phyloP scores from a whole-genome alignment of 1,284 basidiomycete genomes.

The Inonotus obliquus region DNA sequence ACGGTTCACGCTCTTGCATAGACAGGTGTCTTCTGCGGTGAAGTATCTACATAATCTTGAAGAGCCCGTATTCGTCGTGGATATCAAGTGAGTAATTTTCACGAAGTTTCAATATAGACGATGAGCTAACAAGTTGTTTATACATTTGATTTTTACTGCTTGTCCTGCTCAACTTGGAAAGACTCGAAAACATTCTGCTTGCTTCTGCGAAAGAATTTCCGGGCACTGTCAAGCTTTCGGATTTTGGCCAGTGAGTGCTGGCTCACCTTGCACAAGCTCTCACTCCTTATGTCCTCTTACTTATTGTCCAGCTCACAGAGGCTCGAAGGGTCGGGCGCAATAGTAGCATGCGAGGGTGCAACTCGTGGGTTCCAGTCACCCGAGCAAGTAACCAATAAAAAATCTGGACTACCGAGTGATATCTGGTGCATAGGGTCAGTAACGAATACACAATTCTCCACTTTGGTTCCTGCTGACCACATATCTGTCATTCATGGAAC shows the following conservation, averaged over 20 bases:
- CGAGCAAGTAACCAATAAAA: not conserved
- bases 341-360: not conserved
- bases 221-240: not conserved
- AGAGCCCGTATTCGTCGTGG: no score
- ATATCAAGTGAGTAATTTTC: no score
- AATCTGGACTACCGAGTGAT: not conserved
- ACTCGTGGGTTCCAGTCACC: not conserved
- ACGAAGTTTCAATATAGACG: no score
- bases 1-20: not conserved
- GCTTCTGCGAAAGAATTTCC: not conserved
- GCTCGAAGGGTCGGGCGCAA: not conserved
- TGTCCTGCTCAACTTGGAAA: not conserved
- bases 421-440: not conserved
- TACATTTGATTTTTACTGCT: no score
- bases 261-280: not conserved
- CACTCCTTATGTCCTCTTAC: not conserved
- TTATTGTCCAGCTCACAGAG: not conserved
- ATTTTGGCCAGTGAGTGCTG: not conserved
- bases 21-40: not conserved
- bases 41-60: no score
- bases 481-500: no score
- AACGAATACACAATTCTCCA: no score
- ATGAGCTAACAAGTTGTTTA: no score
- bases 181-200: not conserved
- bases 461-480: no score